Conservation (phyloP, 768 basidiomycete species). For the Suillus bovinus region DNA sequence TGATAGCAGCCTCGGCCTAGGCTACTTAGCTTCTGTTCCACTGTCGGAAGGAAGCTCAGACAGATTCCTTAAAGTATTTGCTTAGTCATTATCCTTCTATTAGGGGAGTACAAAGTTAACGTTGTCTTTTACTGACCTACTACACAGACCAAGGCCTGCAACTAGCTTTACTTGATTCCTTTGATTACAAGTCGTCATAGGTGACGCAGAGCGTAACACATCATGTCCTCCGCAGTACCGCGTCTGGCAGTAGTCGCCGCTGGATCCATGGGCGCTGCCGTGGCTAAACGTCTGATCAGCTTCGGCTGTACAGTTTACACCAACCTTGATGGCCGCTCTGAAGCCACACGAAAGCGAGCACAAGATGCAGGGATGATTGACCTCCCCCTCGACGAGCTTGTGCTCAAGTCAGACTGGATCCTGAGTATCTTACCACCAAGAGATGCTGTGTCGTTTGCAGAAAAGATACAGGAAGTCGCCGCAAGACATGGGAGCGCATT, state of each 20-base stretch:
- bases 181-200: no score
- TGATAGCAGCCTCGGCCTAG: no score
- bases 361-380: slow-evolving; percentile 51
- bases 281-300: slow-evolving; percentile 46
- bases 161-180: no score
- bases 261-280: slow-evolving; percentile 61
- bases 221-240: slow-evolving; percentile 21
- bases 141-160: no score
- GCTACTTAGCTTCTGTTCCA: no score
- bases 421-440: slow-evolving; percentile 61
- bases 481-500: not conserved
- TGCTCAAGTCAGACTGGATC: slow-evolving; percentile 41
- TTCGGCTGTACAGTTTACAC: slow-evolving; percentile 58
- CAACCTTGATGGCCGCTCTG: slow-evolving; percentile 53
- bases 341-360: slow-evolving; percentile 49
- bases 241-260: slow-evolving; percentile 52
- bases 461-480: slow-evolving; percentile 20
- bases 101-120: no score
- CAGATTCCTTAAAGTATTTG: no score
- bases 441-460: slow-evolving; percentile 48
- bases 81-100: no score
- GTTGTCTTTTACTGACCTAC: no score
- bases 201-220: no score
- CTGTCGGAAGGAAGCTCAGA: no score
- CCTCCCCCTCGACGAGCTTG: slow-evolving; percentile 39